Percentiles rank a stretch among this genome's conserved stretches.
Conservation (phyloP, 2,329 filamentous ascomycete genomes). For the Fusarium falciforme region DNA sequence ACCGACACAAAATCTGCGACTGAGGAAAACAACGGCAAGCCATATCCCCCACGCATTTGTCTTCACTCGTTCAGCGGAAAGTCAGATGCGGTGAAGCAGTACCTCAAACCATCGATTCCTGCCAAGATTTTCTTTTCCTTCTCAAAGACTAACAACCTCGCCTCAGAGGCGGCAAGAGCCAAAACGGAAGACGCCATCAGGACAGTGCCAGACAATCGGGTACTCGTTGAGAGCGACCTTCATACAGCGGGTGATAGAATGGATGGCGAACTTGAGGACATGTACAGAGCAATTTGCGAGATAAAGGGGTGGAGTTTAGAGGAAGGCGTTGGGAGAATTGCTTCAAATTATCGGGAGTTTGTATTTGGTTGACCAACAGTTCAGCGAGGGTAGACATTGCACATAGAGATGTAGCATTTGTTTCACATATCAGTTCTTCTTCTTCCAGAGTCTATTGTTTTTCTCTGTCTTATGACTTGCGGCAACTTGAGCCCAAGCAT, state of each 20-base stretch:
- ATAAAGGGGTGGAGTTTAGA: conserved; percentile 80
- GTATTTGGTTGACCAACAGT: conserved; percentile 64
- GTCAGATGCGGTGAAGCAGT: conserved; percentile 78
- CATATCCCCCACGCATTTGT: conserved; percentile 84
- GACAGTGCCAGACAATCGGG: conserved; percentile 76
- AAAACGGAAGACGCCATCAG: conserved; percentile 73
- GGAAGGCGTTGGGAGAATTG: conserved; percentile 74
- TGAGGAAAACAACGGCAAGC: conserved; percentile 39
- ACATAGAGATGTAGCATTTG: neutral
- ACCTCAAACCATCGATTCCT: conserved; percentile 77
- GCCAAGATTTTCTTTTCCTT: conserved; percentile 87
- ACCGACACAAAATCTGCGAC: conserved; percentile 45
- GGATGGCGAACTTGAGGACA: conserved; percentile 79
- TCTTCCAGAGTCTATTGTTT: no score
- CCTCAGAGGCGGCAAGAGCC: conserved; percentile 56
- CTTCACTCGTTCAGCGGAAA: conserved; percentile 90
- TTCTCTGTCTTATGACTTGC: no score
- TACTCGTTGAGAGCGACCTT: conserved; percentile 88
- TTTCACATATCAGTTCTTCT: neutral
- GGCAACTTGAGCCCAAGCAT: no score
- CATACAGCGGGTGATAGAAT: conserved; percentile 82
- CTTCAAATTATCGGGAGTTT: conserved; percentile 80
- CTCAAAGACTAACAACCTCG: conserved; percentile 81
- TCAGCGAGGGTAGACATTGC: neutral
- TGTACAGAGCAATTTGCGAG: conserved; percentile 76